Percentiles rank a stretch among this genome's conserved stretches.
Conservation (phyloP, 768 basidiomycete genomes). For the Mycena belliarum region DNA sequence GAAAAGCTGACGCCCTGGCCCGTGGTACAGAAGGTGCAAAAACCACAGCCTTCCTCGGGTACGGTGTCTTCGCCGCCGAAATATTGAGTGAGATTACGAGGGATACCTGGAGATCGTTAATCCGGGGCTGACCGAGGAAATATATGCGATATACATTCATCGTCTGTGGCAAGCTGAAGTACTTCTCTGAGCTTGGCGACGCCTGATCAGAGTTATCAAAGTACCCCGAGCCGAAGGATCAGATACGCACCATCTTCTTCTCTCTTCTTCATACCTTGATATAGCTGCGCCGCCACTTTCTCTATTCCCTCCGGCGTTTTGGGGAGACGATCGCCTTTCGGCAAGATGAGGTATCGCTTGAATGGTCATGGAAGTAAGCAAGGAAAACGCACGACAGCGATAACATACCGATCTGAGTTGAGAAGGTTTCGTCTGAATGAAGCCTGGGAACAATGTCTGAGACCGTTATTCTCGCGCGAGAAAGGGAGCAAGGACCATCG, state of each 20-base stretch:
- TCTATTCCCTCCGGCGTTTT: constrained; percentile 32
- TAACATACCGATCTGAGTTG: constrained; percentile 38
- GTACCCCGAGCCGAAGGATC: too few relatives aligned
- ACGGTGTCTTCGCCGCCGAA: constrained; percentile 46
- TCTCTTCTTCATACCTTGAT: constrained; percentile 37
- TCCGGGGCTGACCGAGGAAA: not conserved
- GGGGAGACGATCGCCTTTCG: constrained; percentile 34
- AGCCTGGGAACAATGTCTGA: constrained; percentile 22
- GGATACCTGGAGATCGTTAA: constrained; percentile 35
- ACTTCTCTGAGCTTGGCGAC: constrained; percentile 41
- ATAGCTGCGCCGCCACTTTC: constrained; percentile 33
- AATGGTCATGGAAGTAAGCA: not conserved
- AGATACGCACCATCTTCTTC: constrained; percentile 35
- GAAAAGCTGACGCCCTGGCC: constrained; percentile 36
- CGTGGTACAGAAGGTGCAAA: constrained; percentile 45
- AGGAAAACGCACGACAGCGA: not conserved
- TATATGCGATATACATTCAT: constrained; percentile 35
- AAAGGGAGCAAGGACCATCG: constrained; percentile 25
- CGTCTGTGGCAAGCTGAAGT: constrained; percentile 36
- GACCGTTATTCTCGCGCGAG: not conserved
- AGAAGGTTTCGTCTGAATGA: constrained; percentile 33
- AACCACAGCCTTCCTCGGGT: constrained; percentile 39
- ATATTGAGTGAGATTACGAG: constrained; percentile 41
- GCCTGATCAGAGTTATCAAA: constrained; percentile 17
- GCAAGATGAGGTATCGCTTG: constrained; percentile 36